Evolutionary conservation across 1,284 basidiomycete species (phyloP), one percentile per base, ranked within the genome.

Genomic region (Trametes hirsuta): DNA sequence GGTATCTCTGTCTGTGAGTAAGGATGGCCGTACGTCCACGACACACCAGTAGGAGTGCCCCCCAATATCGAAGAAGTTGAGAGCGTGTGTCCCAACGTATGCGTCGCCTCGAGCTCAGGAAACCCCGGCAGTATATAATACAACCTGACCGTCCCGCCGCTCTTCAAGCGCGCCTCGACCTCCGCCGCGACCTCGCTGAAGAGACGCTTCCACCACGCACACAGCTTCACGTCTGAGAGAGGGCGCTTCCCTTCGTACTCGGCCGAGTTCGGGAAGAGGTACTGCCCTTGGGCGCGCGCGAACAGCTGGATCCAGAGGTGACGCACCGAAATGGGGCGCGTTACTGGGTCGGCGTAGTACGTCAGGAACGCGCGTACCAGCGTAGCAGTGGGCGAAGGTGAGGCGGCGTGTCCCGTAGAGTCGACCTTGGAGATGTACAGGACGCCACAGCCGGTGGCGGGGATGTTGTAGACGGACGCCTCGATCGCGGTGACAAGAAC

Each of bases 401-500:
- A 59, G 30, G 69, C 68, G 0, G 81, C 85, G 65, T 93, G 94
- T 0, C 96, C 96, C 0, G 94, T 95, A 12, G 95, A 89, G 73
- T 98, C 97, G 56, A 98, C 87, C 76, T 99, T 99, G 51, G 93
- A 93, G 47, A 98, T 82, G 75, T 98, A 98, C 22, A 99, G 77
- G 37, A 99, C 83, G 1, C 86, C 87, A 55, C 83, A 84, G 2
- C 81, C 82, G 1, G 90, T 88, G 2, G 83, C 68, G 4, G 91
- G 90, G 49, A 93, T 71, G 46, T 86, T 85, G 79, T 95, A 98
- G 35, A 98, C 76, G 56, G 81, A 84, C 0, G 88, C 91, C 70
- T 97, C 94, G 63, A 98, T 83, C 1, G 90, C 97, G 6, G 88
- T 83, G 30, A 94, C 85, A 44, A 95, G 76, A 15, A 93, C 76